Percentiles rank a stretch among this genome's conserved stretches.
Conservation (phyloP, 2,329 filamentous ascomycete species). For the Aureobasidium sp. region DNA sequence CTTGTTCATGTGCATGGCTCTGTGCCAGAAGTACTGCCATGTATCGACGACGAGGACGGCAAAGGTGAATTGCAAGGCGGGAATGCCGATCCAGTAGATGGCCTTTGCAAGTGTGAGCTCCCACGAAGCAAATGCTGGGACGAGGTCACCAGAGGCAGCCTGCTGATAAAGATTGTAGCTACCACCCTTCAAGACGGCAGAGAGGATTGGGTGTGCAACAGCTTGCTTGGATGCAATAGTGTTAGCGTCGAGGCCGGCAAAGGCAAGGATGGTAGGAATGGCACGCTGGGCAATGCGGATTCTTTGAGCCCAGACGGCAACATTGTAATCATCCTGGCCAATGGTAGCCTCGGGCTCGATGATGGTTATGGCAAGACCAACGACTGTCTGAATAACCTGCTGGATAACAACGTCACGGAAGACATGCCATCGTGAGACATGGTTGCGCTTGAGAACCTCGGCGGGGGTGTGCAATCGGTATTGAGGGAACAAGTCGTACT, state of each 20-base stretch:
- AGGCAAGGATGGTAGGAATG: conserved; percentile 61
- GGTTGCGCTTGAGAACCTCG: conserved; percentile 80
- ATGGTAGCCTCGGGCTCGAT: conserved; percentile 65
- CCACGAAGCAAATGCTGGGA: conserved; percentile 73
- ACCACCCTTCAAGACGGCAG: conserved; percentile 69
- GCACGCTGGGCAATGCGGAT: conserved; percentile 69
- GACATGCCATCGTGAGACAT: conserved; percentile 75
- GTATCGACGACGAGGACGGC: conserved; percentile 77
- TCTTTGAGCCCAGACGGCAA: conserved; percentile 82
- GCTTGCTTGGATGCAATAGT: conserved; percentile 69
- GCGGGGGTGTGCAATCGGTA: conserved; percentile 94
- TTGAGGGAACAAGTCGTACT: conserved; percentile 75
- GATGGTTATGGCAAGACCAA: conserved; percentile 57
- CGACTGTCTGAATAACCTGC: conserved; percentile 76
- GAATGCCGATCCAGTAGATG: conserved; percentile 73
- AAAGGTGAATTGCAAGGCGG: conserved; percentile 64
- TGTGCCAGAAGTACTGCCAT: conserved; percentile 97
- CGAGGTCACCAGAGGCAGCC: conserved; percentile 32
- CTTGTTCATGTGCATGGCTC: conserved; percentile 93
- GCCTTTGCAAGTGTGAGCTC: conserved; percentile 65
- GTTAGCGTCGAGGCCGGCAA: conserved; percentile 67
- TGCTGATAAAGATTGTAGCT: conserved; percentile 54
- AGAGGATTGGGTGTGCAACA: conserved; percentile 61
- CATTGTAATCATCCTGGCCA: conserved; percentile 75
- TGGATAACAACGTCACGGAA: conserved; percentile 86